A percentile compares a stretch with the other conserved stretches of the same genome.
Evolutionary conservation across 2,329 filamentous ascomycete genomes (phyloP).

Genomic region (Ophiosphaerella herpotricha): DNA sequence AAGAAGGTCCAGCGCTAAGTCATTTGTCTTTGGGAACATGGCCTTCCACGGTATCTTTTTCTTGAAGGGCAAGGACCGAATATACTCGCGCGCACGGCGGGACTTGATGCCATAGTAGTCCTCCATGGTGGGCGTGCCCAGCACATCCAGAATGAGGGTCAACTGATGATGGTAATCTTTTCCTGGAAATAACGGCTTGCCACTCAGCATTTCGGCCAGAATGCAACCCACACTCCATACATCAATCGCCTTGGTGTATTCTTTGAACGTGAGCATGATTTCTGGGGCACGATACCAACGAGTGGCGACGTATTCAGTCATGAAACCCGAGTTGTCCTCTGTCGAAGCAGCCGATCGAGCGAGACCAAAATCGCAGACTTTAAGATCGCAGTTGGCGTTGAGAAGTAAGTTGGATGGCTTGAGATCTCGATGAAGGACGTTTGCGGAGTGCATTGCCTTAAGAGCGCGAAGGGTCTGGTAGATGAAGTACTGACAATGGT

Average conservation of each 20-base stretch:
- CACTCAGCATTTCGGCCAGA: conserved; percentile 96
- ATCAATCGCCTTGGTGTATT: conserved; percentile 99
- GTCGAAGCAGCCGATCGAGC: conserved; percentile 94
- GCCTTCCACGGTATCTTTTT: conserved; percentile 99
- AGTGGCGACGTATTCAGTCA: conserved; percentile 99
- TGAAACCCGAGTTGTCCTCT: conserved; percentile 99
- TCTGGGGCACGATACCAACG: conserved; percentile 99
- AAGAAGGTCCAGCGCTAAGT: conserved; percentile 87
- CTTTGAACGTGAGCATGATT: conserved; percentile 99
- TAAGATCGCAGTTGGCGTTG: conserved; percentile 98
- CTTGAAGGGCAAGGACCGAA: conserved; percentile 96
- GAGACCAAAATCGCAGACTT: conserved; percentile 98
- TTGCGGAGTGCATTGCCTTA: conserved; percentile 99
- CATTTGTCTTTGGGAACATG: conserved; percentile 99
- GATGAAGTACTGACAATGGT: conserved; percentile 99
- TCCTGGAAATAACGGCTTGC: conserved; percentile 95
- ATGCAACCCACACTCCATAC: conserved; percentile 99
- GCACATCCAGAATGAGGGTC: conserved; percentile 93
- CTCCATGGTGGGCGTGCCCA: conserved; percentile 98
- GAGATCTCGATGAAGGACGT: conserved; percentile 94
- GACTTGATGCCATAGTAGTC: conserved; percentile 99
- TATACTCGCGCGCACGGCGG: conserved; percentile 94
- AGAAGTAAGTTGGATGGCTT: conserved; percentile 97
- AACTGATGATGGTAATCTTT: conserved; percentile 99
- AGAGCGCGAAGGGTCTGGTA: conserved; percentile 97